Conservation (phyloP, 345 rosid species). For the Clausena lansium region DNA sequence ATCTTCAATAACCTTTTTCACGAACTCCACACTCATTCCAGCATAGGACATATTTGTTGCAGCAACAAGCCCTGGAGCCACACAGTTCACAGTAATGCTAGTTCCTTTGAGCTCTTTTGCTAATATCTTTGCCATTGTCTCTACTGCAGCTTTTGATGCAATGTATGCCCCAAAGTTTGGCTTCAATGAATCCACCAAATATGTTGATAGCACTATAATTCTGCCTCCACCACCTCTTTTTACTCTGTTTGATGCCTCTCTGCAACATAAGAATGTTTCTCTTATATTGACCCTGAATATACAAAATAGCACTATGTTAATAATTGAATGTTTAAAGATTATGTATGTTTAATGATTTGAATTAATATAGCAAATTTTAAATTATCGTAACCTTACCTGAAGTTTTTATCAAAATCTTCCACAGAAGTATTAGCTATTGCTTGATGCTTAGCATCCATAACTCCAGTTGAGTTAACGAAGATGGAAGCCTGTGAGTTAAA, state of each 20-base stretch:
- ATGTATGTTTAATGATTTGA: too few species aligned
- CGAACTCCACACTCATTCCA: constrained; percentile 37
- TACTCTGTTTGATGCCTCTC: constrained; percentile 40
- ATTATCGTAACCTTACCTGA: background rate
- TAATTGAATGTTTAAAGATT: too few species aligned
- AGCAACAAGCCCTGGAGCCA: constrained; percentile 47
- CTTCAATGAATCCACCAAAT: constrained; percentile 25
- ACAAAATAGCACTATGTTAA: background rate
- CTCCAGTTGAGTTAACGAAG: constrained; percentile 30
- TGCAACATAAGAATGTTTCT: constrained; percentile 44
- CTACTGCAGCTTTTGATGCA: constrained; percentile 47
- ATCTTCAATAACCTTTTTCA: constrained; percentile 25
- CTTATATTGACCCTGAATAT: constrained; percentile 31
- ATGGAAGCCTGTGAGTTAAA: constrained; percentile 23
- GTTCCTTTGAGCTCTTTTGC: constrained; percentile 48
- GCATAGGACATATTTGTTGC: constrained; percentile 45
- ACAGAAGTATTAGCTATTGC: constrained; percentile 20
- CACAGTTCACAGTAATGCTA: constrained; percentile 44
- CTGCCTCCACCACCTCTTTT: constrained; percentile 38
- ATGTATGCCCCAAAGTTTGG: constrained; percentile 37
- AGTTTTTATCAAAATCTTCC: constrained; percentile 31
- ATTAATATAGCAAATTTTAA: too few species aligned
- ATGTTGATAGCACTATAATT: constrained; percentile 36
- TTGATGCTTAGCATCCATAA: constrained; percentile 19
- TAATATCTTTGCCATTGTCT: constrained; percentile 47